These are phyloP conservation scores for Fusarium bactridioides DNA, from an alignment of 2,329 filamentous ascomycete species.

Conservation along the genomic window DNA sequence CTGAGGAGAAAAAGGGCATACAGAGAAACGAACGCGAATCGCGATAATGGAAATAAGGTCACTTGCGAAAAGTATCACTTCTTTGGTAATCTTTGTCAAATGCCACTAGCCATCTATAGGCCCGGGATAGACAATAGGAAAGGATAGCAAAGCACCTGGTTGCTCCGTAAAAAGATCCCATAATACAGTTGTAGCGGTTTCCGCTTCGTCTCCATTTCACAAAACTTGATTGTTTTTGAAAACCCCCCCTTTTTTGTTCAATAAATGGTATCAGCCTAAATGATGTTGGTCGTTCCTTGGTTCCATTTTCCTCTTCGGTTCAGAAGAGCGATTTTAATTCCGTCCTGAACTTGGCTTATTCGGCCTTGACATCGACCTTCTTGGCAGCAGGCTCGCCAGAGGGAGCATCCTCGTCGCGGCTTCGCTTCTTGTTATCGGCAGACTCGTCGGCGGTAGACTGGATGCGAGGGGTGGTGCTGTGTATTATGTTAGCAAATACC, in stretches of 20 bases:
- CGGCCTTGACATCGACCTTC: slow-evolving; percentile 66
- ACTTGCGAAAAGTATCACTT: slow-evolving; percentile 6
- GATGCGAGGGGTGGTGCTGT: slow-evolving; percentile 49
- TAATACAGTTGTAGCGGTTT: slow-evolving; percentile 36
- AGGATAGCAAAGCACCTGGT: slow-evolving; percentile 28
- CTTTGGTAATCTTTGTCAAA: slow-evolving; percentile 22
- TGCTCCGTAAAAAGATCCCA: slow-evolving; percentile 33
- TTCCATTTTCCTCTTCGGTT: background rate
- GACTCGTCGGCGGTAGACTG: slow-evolving; percentile 54
- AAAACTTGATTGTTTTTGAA: background rate
- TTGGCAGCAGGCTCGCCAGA: slow-evolving; percentile 61
- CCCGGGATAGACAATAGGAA: slow-evolving; percentile 24
- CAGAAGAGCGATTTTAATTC: slow-evolving; percentile 20
- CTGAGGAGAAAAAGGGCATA: background rate
- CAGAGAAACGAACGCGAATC: slow-evolving; percentile 8
- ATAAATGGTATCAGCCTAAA: slow-evolving; percentile 35
- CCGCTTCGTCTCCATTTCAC: background rate
- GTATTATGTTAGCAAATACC: slow-evolving; percentile 24
- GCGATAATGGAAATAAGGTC: background rate
- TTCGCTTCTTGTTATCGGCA: slow-evolving; percentile 59
- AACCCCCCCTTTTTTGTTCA: slow-evolving; percentile 15
- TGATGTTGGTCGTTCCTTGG: background rate
- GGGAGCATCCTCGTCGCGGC: slow-evolving; percentile 60
- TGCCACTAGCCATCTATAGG: slow-evolving; percentile 22
- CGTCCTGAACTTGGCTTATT: slow-evolving; percentile 62